A percentile compares a stretch with the other conserved stretches of the same genome.
Evolutionary conservation across 306 rosid genomes (phyloP).

Genomic region (Vigna radiata): DNA sequence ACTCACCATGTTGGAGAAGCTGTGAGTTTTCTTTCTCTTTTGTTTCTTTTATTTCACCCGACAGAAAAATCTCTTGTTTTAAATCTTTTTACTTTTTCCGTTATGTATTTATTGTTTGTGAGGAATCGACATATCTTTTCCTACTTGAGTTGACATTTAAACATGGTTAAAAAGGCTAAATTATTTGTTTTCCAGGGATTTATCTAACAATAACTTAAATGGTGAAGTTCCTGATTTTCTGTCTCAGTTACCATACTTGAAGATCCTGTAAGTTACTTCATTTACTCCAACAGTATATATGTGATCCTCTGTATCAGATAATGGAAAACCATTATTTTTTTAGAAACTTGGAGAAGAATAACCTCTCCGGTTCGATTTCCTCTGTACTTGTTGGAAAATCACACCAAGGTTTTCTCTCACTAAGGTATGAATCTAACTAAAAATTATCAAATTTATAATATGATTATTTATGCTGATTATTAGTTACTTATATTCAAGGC

Average conservation of each 20-base stretch:
- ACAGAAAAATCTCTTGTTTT: background rate
- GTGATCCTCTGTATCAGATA: background rate
- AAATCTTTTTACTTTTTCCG: background rate
- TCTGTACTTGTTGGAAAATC: constrained; percentile 36
- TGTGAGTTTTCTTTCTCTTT: constrained; percentile 43
- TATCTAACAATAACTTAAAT: constrained; percentile 55
- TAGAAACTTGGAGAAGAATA: constrained; percentile 57
- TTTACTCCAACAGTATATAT: background rate
- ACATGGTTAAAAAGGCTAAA: too few relatives aligned
- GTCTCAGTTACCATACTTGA: constrained; percentile 32
- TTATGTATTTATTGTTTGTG: background rate
- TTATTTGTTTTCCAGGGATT: constrained; percentile 63
- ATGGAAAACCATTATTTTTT: background rate
- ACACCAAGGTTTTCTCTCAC: constrained; percentile 25
- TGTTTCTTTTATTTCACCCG: too few relatives aligned
- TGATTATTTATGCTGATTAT: background rate
- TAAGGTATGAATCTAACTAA: constrained; percentile 46
- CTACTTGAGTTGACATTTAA: too few relatives aligned
- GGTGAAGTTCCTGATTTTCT: constrained; percentile 47
- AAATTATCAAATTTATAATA: background rate
- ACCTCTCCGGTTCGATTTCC: constrained; percentile 51
- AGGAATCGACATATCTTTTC: too few relatives aligned
- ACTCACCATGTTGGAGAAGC: constrained; percentile 49
- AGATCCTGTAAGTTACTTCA: constrained; percentile 51
- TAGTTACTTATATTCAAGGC: background rate